phyloP scores from a whole-genome alignment of 768 basidiomycete species.

The Podaxis pistillaris region DNA sequence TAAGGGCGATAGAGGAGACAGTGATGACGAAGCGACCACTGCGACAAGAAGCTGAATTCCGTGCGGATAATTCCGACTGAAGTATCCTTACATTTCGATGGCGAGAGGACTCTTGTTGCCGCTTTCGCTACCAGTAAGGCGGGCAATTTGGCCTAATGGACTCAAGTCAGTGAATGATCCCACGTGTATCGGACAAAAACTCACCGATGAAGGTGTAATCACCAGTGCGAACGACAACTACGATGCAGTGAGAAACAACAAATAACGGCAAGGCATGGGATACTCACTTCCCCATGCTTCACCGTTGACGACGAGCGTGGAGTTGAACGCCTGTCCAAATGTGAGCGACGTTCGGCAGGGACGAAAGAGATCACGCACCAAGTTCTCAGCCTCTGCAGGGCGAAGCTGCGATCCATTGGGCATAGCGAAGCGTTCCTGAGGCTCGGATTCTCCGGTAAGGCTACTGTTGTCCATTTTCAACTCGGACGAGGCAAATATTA shows the following conservation, averaged over 20 bases:
- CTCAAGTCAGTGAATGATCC: not conserved
- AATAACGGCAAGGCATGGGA: not conserved
- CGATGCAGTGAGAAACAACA: not conserved
- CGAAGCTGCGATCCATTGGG: constrained; percentile 45
- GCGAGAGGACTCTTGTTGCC: constrained; percentile 68
- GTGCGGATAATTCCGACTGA: too few relatives aligned
- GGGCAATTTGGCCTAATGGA: constrained; percentile 60
- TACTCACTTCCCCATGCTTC: constrained; percentile 67
- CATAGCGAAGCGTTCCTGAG: constrained; percentile 54
- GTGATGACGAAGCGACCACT: constrained; percentile 62
- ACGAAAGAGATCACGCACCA: constrained; percentile 33
- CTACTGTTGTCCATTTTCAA: constrained; percentile 72
- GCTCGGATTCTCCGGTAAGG: constrained; percentile 69
- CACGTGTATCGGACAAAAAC: constrained; percentile 1
- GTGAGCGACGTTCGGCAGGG: not conserved
- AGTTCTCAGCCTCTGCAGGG: constrained; percentile 63
- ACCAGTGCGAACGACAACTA: constrained; percentile 66
- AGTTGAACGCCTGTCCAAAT: constrained; percentile 59
- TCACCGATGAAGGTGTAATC: constrained; percentile 65
- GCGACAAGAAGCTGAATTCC: constrained; percentile 1
- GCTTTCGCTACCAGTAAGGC: constrained; percentile 59
- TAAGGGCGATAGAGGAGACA: constrained; percentile 58
- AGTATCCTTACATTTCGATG: constrained; percentile 52
- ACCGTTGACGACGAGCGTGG: constrained; percentile 67
- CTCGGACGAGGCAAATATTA: constrained; percentile 58